Evolutionary conservation across 2,329 filamentous ascomycete genomes (phyloP).

Genomic region (Aspergillus sp.): DNA sequence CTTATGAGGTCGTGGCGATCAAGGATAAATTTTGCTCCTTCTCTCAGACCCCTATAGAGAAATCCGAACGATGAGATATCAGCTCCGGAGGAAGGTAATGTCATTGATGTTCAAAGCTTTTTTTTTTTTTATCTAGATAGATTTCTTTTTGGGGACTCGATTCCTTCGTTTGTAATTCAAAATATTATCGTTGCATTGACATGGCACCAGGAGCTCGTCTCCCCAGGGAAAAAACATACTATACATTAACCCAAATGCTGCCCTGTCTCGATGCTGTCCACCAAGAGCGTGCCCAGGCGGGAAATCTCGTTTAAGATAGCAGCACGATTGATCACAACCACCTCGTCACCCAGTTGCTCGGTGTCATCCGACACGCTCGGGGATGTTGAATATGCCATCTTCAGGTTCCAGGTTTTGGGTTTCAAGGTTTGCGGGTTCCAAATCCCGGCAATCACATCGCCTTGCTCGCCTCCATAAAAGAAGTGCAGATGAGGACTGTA

Average conservation of each 20-base stretch:
- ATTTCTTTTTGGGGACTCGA: not conserved
- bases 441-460: slow-evolving; percentile 61
- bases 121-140: not conserved
- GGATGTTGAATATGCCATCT: slow-evolving; percentile 38
- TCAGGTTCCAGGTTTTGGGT: slow-evolving; percentile 35
- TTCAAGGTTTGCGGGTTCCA: slow-evolving; percentile 58
- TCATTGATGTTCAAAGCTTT: slow-evolving; percentile 16
- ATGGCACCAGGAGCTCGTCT: slow-evolving; percentile 27
- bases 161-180: slow-evolving; percentile 2
- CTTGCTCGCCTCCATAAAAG: slow-evolving; percentile 66
- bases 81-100: slow-evolving; percentile 11
- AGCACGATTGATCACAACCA: slow-evolving; percentile 37
- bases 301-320: slow-evolving; percentile 47
- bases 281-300: slow-evolving; percentile 59
- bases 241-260: slow-evolving; percentile 14
- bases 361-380: slow-evolving; percentile 19
- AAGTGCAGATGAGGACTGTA: slow-evolving; percentile 74
- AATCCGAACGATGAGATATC: slow-evolving; percentile 39
- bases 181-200: slow-evolving; percentile 28
- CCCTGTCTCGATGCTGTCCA: slow-evolving; percentile 63
- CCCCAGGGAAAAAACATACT: slow-evolving; percentile 8
- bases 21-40: slow-evolving; percentile 92
- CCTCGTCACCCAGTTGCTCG: slow-evolving; percentile 12
- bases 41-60: slow-evolving; percentile 61
- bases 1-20: slow-evolving; percentile 95